phyloP scores from a whole-genome alignment of 1,139 yeast species.

The Petasospora rhodanensis region DNA sequence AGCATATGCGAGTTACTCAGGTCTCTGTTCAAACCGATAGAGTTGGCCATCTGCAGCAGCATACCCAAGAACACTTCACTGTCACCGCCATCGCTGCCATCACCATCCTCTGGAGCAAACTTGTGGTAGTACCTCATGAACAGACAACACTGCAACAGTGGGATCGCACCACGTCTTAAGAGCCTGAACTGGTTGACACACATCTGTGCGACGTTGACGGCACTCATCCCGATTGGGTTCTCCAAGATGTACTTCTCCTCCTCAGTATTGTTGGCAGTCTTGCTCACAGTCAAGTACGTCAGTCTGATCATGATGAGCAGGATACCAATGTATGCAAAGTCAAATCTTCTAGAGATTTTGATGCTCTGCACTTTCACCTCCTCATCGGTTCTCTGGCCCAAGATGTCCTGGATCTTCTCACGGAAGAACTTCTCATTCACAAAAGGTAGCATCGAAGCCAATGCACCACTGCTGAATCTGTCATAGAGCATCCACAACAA shows the following conservation, averaged over 20 bases:
- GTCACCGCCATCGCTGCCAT: constrained; percentile 46
- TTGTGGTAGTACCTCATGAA: constrained; percentile 33
- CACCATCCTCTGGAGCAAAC: constrained; percentile 49
- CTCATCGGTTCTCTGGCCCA: constrained; percentile 24
- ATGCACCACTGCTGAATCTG: constrained; percentile 37
- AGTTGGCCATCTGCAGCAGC: constrained; percentile 43
- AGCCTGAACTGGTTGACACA: constrained; percentile 51
- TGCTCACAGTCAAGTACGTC: constrained; percentile 30
- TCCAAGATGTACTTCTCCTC: constrained; percentile 40
- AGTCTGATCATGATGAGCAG: constrained; percentile 40
- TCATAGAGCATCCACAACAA: constrained; percentile 44
- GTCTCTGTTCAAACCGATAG: constrained; percentile 48
- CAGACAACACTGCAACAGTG: constrained; percentile 42
- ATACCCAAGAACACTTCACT: constrained; percentile 41
- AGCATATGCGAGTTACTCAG: constrained; percentile 38
- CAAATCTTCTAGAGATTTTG: constrained; percentile 36
- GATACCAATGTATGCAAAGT: constrained; percentile 43
- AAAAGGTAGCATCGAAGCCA: constrained; percentile 45
- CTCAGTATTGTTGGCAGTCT: constrained; percentile 21
- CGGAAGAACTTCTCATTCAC: constrained; percentile 39
- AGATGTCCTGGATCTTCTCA: constrained; percentile 27
- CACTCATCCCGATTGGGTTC: constrained; percentile 44
- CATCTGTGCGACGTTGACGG: constrained; percentile 44
- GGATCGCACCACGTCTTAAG: constrained; percentile 42
- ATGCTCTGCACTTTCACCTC: constrained; percentile 22